Evolutionary conservation across 352 stramenopile genomes (phyloP).

Genomic region (Blastocystis sp.): DNA sequence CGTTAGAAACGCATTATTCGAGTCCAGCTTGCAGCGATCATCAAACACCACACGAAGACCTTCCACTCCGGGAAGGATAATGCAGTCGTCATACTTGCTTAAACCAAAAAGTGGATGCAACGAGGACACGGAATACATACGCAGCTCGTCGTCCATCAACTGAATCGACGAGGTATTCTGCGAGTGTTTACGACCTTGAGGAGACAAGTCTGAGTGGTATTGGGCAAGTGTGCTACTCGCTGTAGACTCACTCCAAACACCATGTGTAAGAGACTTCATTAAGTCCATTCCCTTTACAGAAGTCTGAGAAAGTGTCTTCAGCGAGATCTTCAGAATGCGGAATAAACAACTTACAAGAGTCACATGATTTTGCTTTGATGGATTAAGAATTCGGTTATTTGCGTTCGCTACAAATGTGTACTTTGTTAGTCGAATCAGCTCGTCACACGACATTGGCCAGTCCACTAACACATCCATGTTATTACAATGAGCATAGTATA

Average conservation of each 20-base stretch:
- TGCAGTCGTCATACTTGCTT: slow-evolving; percentile 28
- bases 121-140: slow-evolving; percentile 15
- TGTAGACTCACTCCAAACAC: background rate
- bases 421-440: slow-evolving; percentile 3
- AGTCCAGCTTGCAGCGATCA: slow-evolving; percentile 1
- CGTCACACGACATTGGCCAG: background rate
- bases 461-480: background rate
- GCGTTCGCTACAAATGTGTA: slow-evolving; percentile 6
- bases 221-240: background rate
- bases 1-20: slow-evolving; percentile 14
- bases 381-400: slow-evolving; percentile 30
- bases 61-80: slow-evolving; percentile 20
- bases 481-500: slow-evolving; percentile 13
- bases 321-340: background rate
- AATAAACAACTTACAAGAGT: slow-evolving; percentile 21
- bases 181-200: background rate
- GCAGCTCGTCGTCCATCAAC: background rate
- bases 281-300: background rate
- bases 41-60: slow-evolving; percentile 57
- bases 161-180: background rate
- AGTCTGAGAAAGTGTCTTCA: background rate
- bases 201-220: background rate
- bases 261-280: background rate
- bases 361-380: slow-evolving; percentile 7
- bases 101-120: slow-evolving; percentile 26